Evolutionary conservation across 768 basidiomycete species (phyloP), one percentile per base, ranked within the genome.

Genomic region (Holtermanniella nyarrowii): DNA sequence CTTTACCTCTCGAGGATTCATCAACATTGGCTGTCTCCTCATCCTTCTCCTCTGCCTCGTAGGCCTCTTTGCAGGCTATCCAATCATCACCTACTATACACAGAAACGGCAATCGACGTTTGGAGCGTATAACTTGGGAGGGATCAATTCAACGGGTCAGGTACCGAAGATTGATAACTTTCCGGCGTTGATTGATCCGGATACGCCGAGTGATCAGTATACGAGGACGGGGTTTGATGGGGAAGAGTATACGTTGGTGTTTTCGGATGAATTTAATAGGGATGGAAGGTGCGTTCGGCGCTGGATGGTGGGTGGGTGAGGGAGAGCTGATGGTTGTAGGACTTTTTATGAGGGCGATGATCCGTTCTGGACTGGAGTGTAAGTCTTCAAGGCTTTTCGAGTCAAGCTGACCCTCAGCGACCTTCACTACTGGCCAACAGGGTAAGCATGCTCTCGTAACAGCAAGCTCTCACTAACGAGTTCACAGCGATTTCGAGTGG

Each of bases 141-240:
- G 85, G 3, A 82, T 87, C 59, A 97, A 97, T 62, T 79, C 73
- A 14, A 77, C 84, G 0, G 93, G 93, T 1, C 91, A 96, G 72
- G 82, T 96, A 26, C 88, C 91, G 0, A 70, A 75, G 47, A 78
- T 91, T 1, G 77, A 81, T 3, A 78, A 79, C 50, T 70, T 90
- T 53, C 84, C 82, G 0, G 70, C 58, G 1, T 70, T 95, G 26
- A 79, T 97, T 60, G 93, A 99, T 72, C 48, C 60, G 1, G 84
- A 82, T 25, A 97, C 93, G 0, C 86, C 86, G 1, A 43, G 70
- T 2, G 68, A 73, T 11, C 84, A 74, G 5, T 68, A 73, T 51
- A 78, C 79, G 26, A 77, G 82, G 11, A 78, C 74, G 2, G 86
- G 85, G 3, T 85, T 78, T 57, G 88, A 95, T 63, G 91, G 90